phyloP scores from a whole-genome alignment of 208 protist species.

The Cochliopodium minus region DNA sequence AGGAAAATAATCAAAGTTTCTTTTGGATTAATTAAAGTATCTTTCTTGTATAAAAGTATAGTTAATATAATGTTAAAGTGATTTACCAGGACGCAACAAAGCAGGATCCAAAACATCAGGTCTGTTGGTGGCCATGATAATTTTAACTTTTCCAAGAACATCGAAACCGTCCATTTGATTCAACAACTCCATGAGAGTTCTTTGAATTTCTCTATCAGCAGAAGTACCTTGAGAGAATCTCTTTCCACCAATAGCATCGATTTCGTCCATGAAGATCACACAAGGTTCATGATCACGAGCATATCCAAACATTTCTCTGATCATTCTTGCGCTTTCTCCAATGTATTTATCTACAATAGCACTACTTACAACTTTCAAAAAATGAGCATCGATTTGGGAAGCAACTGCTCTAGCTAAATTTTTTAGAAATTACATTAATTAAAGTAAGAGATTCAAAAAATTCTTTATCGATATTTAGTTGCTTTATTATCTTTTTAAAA shows the following conservation, averaged over 20 bases:
- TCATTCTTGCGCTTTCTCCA: conserved; percentile 90
- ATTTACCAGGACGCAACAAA: conserved; percentile 82
- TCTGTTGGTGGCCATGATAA: conserved; percentile 98
- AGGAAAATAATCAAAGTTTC: no score
- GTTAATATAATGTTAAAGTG: neutral
- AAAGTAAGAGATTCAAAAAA: neutral
- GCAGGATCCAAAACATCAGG: conserved; percentile 84
- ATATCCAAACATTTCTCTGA: conserved; percentile 98
- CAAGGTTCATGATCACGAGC: conserved; percentile 91
- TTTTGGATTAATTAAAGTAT: no score
- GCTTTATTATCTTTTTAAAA: neutral
- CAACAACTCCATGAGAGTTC: conserved; percentile 96
- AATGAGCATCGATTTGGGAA: conserved; percentile 87
- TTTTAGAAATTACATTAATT: no score
- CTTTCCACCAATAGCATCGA: conserved; percentile 96
- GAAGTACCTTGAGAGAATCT: conserved; percentile 90
- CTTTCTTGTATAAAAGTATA: conserved; percentile 42
- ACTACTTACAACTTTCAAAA: conserved; percentile 91
- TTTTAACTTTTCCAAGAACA: conserved; percentile 89
- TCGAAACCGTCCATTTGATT: conserved; percentile 98
- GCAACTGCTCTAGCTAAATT: conserved; percentile 96
- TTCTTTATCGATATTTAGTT: neutral
- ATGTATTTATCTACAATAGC: conserved; percentile 99
- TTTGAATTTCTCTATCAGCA: conserved; percentile 95
- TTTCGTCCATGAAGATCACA: conserved; percentile 99